These are phyloP conservation scores for Phyllachora maydis DNA, from an alignment of 2,329 filamentous ascomycete genomes.

Conservation along the genomic window DNA sequence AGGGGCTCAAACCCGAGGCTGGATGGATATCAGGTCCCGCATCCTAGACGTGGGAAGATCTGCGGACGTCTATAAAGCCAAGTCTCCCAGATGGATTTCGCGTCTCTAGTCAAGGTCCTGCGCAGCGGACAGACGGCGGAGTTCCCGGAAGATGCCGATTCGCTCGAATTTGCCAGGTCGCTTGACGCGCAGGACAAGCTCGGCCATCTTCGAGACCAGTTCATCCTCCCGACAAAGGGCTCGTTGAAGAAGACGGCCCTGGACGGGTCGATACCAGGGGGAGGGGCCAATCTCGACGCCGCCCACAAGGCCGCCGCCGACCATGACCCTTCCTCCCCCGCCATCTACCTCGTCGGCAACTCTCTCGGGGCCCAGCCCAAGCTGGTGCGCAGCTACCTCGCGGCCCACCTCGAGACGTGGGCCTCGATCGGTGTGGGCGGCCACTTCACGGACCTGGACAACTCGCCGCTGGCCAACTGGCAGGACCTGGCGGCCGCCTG, in stretches of 20 bases:
- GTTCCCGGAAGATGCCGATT: no score
- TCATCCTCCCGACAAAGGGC: slow-evolving; percentile 9
- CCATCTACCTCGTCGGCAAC: slow-evolving; percentile 62
- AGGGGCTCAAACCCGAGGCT: no score
- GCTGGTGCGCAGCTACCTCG: slow-evolving; percentile 40
- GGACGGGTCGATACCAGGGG: slow-evolving; percentile 6
- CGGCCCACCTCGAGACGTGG: slow-evolving; percentile 54
- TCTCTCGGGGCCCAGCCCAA: slow-evolving; percentile 58
- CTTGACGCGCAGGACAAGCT: slow-evolving; percentile 8
- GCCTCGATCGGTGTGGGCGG: slow-evolving; percentile 57
- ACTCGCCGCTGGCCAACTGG: slow-evolving; percentile 42
- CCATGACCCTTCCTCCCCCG: neutral
- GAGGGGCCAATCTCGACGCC: slow-evolving; percentile 1
- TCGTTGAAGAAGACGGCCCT: slow-evolving; percentile 8
- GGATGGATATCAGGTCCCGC: no score
- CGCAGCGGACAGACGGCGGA: no score
- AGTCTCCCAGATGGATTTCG: no score
- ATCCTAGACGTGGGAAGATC: no score
- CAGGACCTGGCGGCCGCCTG: slow-evolving; percentile 50
- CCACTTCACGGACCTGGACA: slow-evolving; percentile 46
- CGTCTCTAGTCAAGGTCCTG: no score
- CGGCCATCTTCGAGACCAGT: slow-evolving; percentile 7
- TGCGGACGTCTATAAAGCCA: no score
- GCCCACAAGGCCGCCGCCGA: neutral
- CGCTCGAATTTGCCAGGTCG: no score